Base-by-base conservation (phyloP, 805 yeast species). In the Candida tibetensis region DNA sequence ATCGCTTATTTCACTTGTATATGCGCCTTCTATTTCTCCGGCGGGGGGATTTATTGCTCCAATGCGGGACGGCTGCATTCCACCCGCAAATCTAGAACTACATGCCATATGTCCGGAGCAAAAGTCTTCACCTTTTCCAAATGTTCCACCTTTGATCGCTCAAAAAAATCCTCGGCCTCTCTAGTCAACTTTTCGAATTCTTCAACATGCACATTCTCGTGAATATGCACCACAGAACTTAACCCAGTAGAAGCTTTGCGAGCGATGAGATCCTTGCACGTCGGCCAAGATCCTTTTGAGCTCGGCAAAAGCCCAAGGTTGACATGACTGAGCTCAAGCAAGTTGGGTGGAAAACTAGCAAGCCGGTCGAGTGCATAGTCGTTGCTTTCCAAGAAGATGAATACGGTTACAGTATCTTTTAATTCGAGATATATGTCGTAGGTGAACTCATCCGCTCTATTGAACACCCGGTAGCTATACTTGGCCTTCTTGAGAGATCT, bases 71-170 rank as follows among this genome's bases (percentile, higher is more conserved):
- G n/a, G n/a, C n/a, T n/a, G n/a, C n/a, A n/a, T n/a, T n/a, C n/a
- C n/a, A n/a, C n/a, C n/a, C n/a, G n/a, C n/a, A 29, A 33, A 18
- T 66, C 72, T 13, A 59, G 44, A 4, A 85, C 85, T 2, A 85
- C 64, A 48, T 87, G 96, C 82, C 85, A 82, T 2, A 88, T 79
- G 34, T 83, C 91, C 0, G 96, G 96, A 0, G 95, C 95, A 69
- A 81, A 87, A 0, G 91, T 84, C 61, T 87, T 88, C 39, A 88
- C 85, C 47, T 66, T 74, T 45, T 84, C 87, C 7, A 81, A 42
- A 42, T 77, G 80, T 1, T 49, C 7, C 8, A 58, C 59, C 5
- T 32, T 39, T 1, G 53, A 46, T 4, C 30, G 10, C 13, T 33
- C 37, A 18, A 39, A 40, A n/a, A 17, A n/a, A 10, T 15, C 26